Evolutionary conservation across 805 yeast species (phyloP).

Genomic region (Cyberlindnera americana): DNA sequence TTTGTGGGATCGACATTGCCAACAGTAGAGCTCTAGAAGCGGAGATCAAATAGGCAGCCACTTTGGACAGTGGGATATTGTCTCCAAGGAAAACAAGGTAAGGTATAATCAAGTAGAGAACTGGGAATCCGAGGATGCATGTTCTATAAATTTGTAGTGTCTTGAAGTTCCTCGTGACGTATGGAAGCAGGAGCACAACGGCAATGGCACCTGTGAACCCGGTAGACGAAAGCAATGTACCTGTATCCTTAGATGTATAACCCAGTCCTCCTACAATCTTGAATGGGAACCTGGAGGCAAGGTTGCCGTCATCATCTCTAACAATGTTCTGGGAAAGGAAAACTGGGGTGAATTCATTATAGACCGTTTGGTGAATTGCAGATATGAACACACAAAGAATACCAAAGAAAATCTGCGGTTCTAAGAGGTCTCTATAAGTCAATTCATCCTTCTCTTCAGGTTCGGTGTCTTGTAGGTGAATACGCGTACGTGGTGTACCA

Average conservation of each 20-base stretch:
- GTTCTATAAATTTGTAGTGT: slow-evolving; percentile 19
- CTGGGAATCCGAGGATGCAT: slow-evolving; percentile 17
- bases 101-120: slow-evolving; percentile 18
- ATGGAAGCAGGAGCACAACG: slow-evolving; percentile 20
- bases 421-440: slow-evolving; percentile 12
- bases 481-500: slow-evolving; percentile 2
- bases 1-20: slow-evolving; percentile 14
- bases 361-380: slow-evolving; percentile 13
- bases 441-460: slow-evolving; percentile 6
- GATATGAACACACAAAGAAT: slow-evolving; percentile 10
- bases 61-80: slow-evolving; percentile 4
- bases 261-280: slow-evolving; percentile 23
- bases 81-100: slow-evolving; percentile 20
- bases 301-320: slow-evolving; percentile 12
- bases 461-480: slow-evolving; percentile 1
- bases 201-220: slow-evolving; percentile 21
- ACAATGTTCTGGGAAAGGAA: slow-evolving; percentile 16
- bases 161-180: slow-evolving; percentile 22
- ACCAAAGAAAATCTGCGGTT: slow-evolving; percentile 12
- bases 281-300: slow-evolving; percentile 19
- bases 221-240: slow-evolving; percentile 20
- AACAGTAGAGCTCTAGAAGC: slow-evolving; percentile 8
- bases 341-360: slow-evolving; percentile 16
- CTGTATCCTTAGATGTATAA: slow-evolving; percentile 20
- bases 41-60: slow-evolving; percentile 7